A percentile compares a stretch with the other conserved stretches of the same genome.
phyloP scores from a whole-genome alignment of 371 early-diverging fungal genomes.

The Mucor plumbeus region DNA sequence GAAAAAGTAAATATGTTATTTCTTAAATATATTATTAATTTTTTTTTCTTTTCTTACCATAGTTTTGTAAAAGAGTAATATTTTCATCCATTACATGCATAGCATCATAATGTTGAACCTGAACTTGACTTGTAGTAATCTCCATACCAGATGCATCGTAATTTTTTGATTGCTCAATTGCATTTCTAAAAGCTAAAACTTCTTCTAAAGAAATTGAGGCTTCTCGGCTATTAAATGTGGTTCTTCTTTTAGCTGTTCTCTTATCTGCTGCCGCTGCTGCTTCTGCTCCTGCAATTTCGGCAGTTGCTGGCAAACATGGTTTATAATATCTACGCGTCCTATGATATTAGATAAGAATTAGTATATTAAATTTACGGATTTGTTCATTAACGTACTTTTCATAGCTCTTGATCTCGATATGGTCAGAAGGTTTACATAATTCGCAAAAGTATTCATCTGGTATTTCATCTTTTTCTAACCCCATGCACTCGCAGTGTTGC shows the following conservation, averaged over 20 bases:
- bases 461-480: conserved; percentile 67
- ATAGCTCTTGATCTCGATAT: conserved; percentile 30
- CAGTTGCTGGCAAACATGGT: conserved; percentile 21
- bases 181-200: conserved; percentile 45
- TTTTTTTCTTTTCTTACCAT: conserved; percentile 12
- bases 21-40: neutral
- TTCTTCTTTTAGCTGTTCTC: conserved; percentile 54
- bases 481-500: conserved; percentile 89
- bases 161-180: conserved; percentile 33
- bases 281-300: neutral
- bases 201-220: conserved; percentile 62
- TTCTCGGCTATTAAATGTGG: conserved; percentile 62
- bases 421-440: conserved; percentile 57
- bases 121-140: conserved; percentile 4
- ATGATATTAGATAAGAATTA: neutral
- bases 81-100: conserved; percentile 15
- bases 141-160: conserved; percentile 23
- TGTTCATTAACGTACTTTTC: conserved; percentile 18
- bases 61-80: conserved; percentile 36
- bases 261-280: conserved; percentile 21
- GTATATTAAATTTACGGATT: neutral
- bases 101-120: conserved; percentile 10
- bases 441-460: conserved; percentile 92
- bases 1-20: neutral
- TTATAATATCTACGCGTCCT: conserved; percentile 41